Base-by-base conservation (phyloP, 352 stramenopile species). In the Pythium periplocum region DNA sequence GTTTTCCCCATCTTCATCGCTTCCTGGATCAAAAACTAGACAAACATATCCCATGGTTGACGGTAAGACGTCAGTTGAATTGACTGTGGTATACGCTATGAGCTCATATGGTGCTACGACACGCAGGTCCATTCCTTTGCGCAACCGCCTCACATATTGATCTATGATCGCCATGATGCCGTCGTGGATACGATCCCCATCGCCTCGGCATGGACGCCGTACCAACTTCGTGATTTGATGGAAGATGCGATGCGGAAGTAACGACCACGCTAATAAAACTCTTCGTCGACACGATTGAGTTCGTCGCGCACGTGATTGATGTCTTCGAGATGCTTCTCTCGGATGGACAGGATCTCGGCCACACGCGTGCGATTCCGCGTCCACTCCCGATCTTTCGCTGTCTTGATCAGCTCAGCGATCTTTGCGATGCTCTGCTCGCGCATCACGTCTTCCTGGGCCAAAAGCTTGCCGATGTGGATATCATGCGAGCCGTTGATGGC, bases 401-500 rank as follows among this genome's bases (percentile, higher is more conserved):
- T 53, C 41, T 81, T 86, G 49, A 90, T 67, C 0, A 87, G 50
- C 36, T 86, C 76, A 30, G 78, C 74, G 39, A 88, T 80, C 63
- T 86, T 84, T 9, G 71, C 76, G 17, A 88, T 61, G 60, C 79
- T 90, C 57, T 90, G 80, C 57, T 93, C 80, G 11, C 82, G 79
- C 71, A 94, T 80, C 30, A 73, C 69, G 55, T 96, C 86, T 72
- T 97, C 88, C 46, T 89, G 80, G 0, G 82, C 77, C 30, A 96
- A 67, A 26, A 96, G 53, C 53, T 94, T 96, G 44, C 86, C 86
- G 34, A 97, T 93, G 62, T 97, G 89, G 41, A 96, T 94, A 50
- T 97, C 88, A 57, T 97, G 88, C 30, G 86, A 96, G 11, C 83
- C 81, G 45, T 95, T 93, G 59, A 97, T 92, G 31, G 84, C 84